Evolutionary conservation across 1,139 yeast species (phyloP), one percentile per base, ranked within the genome.

Genomic region (Yamadazyma jaroonii): DNA sequence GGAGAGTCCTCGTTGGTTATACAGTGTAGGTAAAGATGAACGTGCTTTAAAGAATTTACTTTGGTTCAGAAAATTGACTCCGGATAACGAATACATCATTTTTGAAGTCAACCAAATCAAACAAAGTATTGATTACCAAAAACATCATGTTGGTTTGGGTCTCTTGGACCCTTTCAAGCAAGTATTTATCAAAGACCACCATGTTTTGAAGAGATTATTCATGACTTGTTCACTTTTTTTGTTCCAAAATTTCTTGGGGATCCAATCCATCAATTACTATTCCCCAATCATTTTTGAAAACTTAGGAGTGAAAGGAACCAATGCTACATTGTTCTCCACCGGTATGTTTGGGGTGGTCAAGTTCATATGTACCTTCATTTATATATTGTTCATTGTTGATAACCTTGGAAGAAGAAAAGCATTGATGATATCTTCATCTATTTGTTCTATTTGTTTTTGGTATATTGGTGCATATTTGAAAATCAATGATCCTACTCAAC

Each of bases 211-310:
- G 43, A 53, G 72, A 27, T 50, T 65, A 41, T 40, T 53, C 21
- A 56, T 66, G 37, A 65, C 73, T 9, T 58, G 64, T 42, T 37
- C 56, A 20, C 53, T 68, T 31, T 66, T 66, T 47, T 52, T 67
- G 31, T 61, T 70, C 49, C 74, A 69, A 49, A 67, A 69, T 52
- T 67, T 68, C 45, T 58, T 67, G 52, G 76, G 76, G 20, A 66
- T 69, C 44, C 75, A 67, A 53, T 62, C 70, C 8, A 67, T 68
- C 49, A 70, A 69, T 49, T 70, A 70, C 48, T 70, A 70, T 51
- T 66, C 74, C 9, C 74, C 75, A 13, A 59, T 57, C 25, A 60
- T 70, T 38, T 70, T 70, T 47, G 53, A 57, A 31, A 60, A 62
- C 25, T 56, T 69, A 43, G 72, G 72, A 11, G 62, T 65, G 28